Evolutionary conservation across 495 filamentous ascomycete genomes (phyloP), one percentile per base, ranked within the genome.

Genomic region (Penicillium bovifimosum): DNA sequence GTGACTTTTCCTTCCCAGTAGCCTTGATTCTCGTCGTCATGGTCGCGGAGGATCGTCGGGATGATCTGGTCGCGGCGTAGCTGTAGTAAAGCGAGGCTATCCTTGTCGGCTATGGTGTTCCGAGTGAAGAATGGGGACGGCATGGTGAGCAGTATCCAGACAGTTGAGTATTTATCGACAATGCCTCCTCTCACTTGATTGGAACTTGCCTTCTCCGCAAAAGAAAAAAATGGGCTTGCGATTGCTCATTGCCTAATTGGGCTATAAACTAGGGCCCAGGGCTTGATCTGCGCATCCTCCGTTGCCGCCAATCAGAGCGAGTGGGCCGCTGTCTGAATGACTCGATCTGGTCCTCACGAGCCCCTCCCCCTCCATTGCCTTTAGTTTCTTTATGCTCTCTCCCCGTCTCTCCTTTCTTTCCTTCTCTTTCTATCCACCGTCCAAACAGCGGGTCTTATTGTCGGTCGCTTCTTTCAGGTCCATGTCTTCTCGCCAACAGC

Each of bases 1-100:
- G 86, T 81, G 9, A 96, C 87, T 50, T 85, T 84, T 49, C 88
- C 89, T 64, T 93, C 90, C 20, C 78, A 77, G 58, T 91, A 89
- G 55, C 88, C 87, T 52, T 81, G 79, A 56, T 82, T 75, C 43
- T 80, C 72, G 18, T 80, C 81, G 24, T 82, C 76, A 20, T 75
- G 68, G 24, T 76, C 68, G 41, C 76, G 76, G 48, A 96, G 82
- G 61, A 90, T 79, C 14, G 86, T 75, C 20, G 92, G 90, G 41
- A 86, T 73, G 47, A 87, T 80, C 44, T 85, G 82, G 70, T 96
- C 91, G 69, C 91, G 85, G 48, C 83, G 86, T 16, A 96, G 80
- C 64, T 95, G 86, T 50, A 96, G 78, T 50, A 96, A 81, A 0
- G 89, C 84, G 28, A 95, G 76, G 13, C 72, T 69, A 54, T 83